Conservation (phyloP, 2,329 filamentous ascomycete species). For the Ophiostoma ulmi region DNA sequence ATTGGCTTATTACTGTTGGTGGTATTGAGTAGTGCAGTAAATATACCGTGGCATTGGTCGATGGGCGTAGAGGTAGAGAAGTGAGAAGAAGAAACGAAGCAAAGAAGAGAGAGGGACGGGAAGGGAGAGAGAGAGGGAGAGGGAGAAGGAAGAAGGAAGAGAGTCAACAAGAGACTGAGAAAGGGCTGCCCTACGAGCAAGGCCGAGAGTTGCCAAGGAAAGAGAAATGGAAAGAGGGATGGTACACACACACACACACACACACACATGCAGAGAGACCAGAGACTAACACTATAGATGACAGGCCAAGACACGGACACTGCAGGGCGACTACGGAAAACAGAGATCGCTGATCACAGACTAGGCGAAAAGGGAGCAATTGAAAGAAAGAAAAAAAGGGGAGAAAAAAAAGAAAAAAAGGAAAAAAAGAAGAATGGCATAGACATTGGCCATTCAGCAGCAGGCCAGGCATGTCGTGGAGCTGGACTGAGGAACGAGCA, state of each 20-base stretch:
- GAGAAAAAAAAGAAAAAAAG: neutral
- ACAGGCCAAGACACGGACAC: neutral
- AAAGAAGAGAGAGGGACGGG: neutral
- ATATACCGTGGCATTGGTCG: neutral
- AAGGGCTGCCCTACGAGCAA: neutral
- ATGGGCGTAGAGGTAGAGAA: neutral
- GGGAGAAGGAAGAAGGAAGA: neutral
- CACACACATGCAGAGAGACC: neutral
- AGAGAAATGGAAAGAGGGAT: neutral
- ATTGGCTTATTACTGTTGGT: neutral
- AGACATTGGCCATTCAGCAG: neutral
- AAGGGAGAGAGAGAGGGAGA: neutral
- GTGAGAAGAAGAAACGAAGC: neutral
- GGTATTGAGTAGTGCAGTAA: neutral
- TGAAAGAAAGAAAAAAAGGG: neutral
- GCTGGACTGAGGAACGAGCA: neutral
- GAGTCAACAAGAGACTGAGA: neutral
- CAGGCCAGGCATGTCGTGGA: neutral
- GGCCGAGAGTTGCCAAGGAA: slow-evolving; percentile 7
- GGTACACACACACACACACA: neutral
- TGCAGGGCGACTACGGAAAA: neutral
- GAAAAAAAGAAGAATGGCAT: neutral
- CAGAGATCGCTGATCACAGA: neutral
- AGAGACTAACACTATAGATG: neutral
- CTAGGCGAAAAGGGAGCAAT: too few species aligned